Conservation (phyloP, 2,329 filamentous ascomycete genomes). For the Exutisphaerella laricina region DNA sequence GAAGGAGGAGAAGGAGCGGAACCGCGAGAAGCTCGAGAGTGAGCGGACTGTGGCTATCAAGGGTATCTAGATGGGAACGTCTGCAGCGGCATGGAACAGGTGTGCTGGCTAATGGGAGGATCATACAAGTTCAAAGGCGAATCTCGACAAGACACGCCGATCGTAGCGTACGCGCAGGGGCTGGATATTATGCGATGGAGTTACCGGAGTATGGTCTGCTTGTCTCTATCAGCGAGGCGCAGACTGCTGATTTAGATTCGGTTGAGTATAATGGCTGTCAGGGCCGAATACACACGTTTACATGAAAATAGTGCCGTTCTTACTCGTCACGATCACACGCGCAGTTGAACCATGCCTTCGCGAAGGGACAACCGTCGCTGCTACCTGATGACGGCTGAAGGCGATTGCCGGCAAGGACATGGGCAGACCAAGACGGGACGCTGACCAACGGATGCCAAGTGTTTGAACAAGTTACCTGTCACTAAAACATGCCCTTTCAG, state of each 20-base stretch:
- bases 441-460: too few relatives aligned
- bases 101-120: slow-evolving; percentile 7
- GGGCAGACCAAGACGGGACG: too few relatives aligned
- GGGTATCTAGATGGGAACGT: slow-evolving; percentile 56
- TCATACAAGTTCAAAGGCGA: too few relatives aligned
- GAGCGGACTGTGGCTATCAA: slow-evolving; percentile 93
- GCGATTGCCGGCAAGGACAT: too few relatives aligned
- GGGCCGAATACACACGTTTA: not conserved
- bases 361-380: too few relatives aligned
- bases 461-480: too few relatives aligned
- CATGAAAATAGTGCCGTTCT: not conserved
- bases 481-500: too few relatives aligned
- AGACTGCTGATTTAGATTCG: not conserved
- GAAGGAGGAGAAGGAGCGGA: slow-evolving; percentile 91
- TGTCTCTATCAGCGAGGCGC: slow-evolving; percentile 4
- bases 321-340: too few relatives aligned
- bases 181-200: not conserved
- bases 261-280: not conserved
- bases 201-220: not conserved
- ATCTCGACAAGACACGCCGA: too few relatives aligned
- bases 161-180: too few relatives aligned
- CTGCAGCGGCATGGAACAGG: slow-evolving; percentile 5
- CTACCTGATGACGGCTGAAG: too few relatives aligned
- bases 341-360: too few relatives aligned
- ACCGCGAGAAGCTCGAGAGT: slow-evolving; percentile 83